These are phyloP conservation scores for Eucalyptus polybractea DNA, from an alignment of 345 rosid genomes.

Conservation along the genomic window DNA sequence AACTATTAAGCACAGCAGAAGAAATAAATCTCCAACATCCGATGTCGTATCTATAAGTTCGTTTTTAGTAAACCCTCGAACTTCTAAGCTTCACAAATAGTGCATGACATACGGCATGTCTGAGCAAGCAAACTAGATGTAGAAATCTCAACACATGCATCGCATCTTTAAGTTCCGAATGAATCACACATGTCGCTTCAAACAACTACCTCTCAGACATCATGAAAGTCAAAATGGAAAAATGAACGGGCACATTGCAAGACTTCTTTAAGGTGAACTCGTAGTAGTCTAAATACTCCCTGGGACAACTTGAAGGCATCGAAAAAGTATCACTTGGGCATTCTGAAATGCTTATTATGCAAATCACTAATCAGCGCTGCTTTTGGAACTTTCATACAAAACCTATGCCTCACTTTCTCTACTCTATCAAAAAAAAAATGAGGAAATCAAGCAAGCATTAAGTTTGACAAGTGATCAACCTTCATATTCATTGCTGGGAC, in stretches of 20 bases:
- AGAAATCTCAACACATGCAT: no score
- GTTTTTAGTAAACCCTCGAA: not conserved
- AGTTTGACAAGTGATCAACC: not conserved
- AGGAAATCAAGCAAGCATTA: not conserved
- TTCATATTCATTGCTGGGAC: not conserved
- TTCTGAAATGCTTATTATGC: not conserved
- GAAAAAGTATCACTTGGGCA: not conserved
- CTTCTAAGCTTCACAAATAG: not conserved
- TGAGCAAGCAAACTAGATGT: no score
- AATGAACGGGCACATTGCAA: not conserved
- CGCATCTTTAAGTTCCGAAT: no score
- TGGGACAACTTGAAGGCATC: not conserved
- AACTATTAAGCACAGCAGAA: not conserved
- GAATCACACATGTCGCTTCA: no score
- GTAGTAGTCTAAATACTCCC: not conserved
- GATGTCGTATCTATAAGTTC: not conserved
- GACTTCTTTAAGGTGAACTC: not conserved
- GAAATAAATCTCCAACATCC: not conserved
- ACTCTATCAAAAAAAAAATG: constrained; percentile 38
- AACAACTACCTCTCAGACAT: no score
- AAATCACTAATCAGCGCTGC: not conserved
- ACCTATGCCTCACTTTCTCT: constrained; percentile 68
- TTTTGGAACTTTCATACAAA: constrained; percentile 70
- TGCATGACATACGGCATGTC: not conserved
- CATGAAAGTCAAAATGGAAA: not conserved